Base-by-base conservation (phyloP, 2,329 filamentous ascomycete species). In the Leptographium flavum region DNA sequence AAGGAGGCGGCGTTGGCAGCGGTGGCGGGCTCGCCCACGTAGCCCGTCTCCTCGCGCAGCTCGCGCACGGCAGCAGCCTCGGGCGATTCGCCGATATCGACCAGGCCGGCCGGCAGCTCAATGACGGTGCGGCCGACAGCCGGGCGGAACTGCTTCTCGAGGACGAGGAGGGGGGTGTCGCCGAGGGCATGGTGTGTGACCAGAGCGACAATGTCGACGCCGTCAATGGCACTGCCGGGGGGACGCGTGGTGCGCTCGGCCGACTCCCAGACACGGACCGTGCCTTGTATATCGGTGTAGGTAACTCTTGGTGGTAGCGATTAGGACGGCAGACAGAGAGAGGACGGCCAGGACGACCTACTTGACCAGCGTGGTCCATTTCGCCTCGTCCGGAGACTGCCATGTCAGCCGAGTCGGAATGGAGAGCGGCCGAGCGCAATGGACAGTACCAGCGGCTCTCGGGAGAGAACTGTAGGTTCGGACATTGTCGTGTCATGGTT, bases 171-270 rank as follows among this genome's bases (percentile, higher is more conserved):
- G 15, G 17, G 15, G 13, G 13, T 15, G 22, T 42, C 17, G 4
- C 10, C 45, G 37, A 44, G 62, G 71, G 72, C 51, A 70, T 13
- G 4, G 17, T 19, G 72, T 50, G 76, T 64, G 14, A 87, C 64
- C 50, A 87, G 74, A 36, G 81, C 82, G 15, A 84, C 69, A 47
- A 87, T 83, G 48, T 81, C 81, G 14, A 87, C 81, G 43, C 79
- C 81, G 54, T 87, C 83, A 44, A 86, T 78, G 19, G 75, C 73
- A 47, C 69, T 68, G 50, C 61, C 67, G 45, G 67, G 36, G 5
- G 48, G 48, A 4, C 81, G 73, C 0, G 81, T 86, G 27, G 70
- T 70, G n/a, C 83, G 74, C 60, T 84, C 78, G 15, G 79, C 79
- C 1, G 78, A 81, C 57, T 87, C 82, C 82, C 82, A 87, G 27